Conservation (phyloP, 2,329 filamentous ascomycete genomes). For the Paradendryphiella salina region DNA sequence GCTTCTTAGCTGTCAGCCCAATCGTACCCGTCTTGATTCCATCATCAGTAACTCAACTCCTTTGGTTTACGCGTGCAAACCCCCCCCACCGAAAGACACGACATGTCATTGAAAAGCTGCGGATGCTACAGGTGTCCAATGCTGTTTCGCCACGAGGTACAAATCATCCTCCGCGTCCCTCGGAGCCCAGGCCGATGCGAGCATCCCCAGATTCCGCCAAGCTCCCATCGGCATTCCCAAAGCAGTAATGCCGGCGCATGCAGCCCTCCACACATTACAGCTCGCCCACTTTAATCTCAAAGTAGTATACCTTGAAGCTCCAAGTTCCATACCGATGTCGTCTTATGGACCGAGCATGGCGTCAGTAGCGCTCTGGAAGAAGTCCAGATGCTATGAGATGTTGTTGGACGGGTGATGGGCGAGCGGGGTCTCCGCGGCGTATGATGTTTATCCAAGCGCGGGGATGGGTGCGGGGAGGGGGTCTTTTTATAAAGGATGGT, state of each 20-base stretch:
- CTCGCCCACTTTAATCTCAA: slow-evolving; percentile 14
- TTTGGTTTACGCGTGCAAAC: too few relatives aligned
- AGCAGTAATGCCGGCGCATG: slow-evolving; percentile 29
- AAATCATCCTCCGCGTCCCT: not conserved
- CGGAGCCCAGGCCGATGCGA: slow-evolving; percentile 24
- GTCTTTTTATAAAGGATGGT: slow-evolving; percentile 26
- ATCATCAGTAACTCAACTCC: not conserved
- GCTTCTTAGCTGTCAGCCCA: too few relatives aligned
- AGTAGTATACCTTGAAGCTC: slow-evolving; percentile 23
- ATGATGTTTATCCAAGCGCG: slow-evolving; percentile 27
- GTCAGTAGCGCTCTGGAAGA: not conserved
- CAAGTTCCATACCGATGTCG: not conserved
- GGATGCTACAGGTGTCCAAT: not conserved
- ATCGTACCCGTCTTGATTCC: too few relatives aligned
- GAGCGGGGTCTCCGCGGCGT: slow-evolving; percentile 12
- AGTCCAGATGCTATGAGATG: not conserved
- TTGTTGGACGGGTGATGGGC: not conserved
- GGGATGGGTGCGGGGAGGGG: slow-evolving; percentile 25
- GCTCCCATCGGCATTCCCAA: slow-evolving; percentile 20
- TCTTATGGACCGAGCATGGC: slow-evolving; percentile 2
- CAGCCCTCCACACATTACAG: slow-evolving; percentile 1
- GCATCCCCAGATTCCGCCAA: not conserved
- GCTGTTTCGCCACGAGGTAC: slow-evolving; percentile 1
- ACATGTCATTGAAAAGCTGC: too few relatives aligned
- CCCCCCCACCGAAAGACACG: not conserved